Evolutionary conservation across 495 filamentous ascomycete genomes (phyloP).

Genomic region (Penicillium salamii): DNA sequence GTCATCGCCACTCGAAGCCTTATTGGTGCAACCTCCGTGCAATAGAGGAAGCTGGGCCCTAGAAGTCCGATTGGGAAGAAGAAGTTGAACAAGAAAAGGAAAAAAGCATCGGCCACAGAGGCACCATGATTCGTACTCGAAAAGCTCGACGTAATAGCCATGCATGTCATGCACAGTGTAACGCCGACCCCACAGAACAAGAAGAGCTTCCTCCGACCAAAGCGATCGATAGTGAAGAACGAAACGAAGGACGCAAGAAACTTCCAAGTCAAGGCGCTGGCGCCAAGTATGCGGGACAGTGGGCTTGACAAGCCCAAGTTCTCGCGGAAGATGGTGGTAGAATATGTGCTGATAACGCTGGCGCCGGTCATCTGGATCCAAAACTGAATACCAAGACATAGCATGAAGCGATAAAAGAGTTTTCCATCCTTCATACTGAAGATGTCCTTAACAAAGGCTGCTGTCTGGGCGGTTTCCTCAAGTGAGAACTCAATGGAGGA

Average conservation of each 20-base stretch:
- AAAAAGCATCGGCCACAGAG: conserved; percentile 38
- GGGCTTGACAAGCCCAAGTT: conserved; percentile 8
- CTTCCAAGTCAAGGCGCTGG: conserved; percentile 41
- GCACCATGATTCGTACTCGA: conserved; percentile 23
- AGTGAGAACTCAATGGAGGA: conserved; percentile 29
- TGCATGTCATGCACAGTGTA: not conserved
- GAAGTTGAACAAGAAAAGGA: conserved; percentile 54
- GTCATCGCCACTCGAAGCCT: conserved; percentile 44
- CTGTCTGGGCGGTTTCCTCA: conserved; percentile 18
- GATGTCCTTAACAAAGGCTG: conserved; percentile 9
- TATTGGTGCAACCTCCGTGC: conserved; percentile 48
- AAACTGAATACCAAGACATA: conserved; percentile 33
- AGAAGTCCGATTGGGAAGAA: conserved; percentile 54
- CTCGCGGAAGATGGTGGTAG: conserved; percentile 18
- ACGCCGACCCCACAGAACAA: not conserved
- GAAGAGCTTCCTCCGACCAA: conserved; percentile 38
- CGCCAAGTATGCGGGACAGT: conserved; percentile 13
- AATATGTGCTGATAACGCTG: conserved; percentile 19
- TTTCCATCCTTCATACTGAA: conserved; percentile 18
- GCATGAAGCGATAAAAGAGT: conserved; percentile 15
- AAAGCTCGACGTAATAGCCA: conserved; percentile 20
- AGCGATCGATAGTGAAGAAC: conserved; percentile 47
- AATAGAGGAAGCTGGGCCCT: conserved; percentile 52
- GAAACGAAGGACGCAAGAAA: conserved; percentile 33
- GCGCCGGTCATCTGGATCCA: conserved; percentile 27